Evolutionary conservation across 768 basidiomycete genomes (phyloP).

Genomic region (Panaeolus papilionaceus): DNA sequence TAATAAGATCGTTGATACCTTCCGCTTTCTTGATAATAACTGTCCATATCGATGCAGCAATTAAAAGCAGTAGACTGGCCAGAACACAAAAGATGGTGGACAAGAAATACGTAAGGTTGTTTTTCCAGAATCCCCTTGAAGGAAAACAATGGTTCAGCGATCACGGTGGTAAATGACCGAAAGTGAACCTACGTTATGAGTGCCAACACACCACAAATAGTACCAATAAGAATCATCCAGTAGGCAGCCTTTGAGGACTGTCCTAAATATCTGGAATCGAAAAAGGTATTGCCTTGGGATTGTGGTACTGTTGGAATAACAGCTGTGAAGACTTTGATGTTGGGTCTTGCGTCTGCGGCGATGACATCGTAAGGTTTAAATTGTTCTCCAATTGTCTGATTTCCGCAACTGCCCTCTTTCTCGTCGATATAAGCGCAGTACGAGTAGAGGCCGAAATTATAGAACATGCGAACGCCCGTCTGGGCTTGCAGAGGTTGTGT

Average conservation of each 20-base stretch:
- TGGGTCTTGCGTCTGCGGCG: slow-evolving; percentile 37
- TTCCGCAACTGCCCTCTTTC: slow-evolving; percentile 68
- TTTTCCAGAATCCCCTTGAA: slow-evolving; percentile 69
- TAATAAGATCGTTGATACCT: slow-evolving; percentile 59
- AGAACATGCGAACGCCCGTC: slow-evolving; percentile 70
- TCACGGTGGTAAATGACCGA: neutral
- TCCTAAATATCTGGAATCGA: slow-evolving; percentile 19
- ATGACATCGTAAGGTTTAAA: slow-evolving; percentile 73
- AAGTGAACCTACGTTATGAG: slow-evolving; percentile 15
- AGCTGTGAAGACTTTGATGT: slow-evolving; percentile 19
- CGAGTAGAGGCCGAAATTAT: slow-evolving; percentile 83
- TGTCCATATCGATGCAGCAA: slow-evolving; percentile 81
- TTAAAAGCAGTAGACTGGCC: slow-evolving; percentile 67
- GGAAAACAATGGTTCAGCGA: slow-evolving; percentile 21
- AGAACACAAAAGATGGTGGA: slow-evolving; percentile 69
- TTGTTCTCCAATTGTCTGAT: slow-evolving; percentile 58
- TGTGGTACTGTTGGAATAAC: slow-evolving; percentile 9
- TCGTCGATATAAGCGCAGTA: slow-evolving; percentile 75
- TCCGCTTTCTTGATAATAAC: slow-evolving; percentile 69
- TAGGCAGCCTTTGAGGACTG: slow-evolving; percentile 18
- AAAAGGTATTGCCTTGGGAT: slow-evolving; percentile 7
- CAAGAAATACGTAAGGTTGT: slow-evolving; percentile 67
- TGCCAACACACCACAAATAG: slow-evolving; percentile 16
- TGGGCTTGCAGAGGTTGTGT: slow-evolving; percentile 61
- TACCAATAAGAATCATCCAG: slow-evolving; percentile 24